Base-by-base conservation (phyloP, 2,329 filamentous ascomycete species). In the Calonectria fujianensis region DNA sequence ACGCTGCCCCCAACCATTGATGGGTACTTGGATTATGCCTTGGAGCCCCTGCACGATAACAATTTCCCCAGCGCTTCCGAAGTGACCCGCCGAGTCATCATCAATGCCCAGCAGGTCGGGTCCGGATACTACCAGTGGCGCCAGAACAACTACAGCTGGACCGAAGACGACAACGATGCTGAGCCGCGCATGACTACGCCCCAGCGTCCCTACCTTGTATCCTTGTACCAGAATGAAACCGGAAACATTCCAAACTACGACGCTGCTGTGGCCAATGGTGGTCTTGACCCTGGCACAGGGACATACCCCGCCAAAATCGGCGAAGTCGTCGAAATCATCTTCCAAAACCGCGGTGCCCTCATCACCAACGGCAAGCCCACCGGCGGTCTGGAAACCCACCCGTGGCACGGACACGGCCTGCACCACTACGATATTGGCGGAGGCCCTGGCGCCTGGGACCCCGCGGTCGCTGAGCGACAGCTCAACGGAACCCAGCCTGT, bases 341-440 rank as follows among this genome's bases (percentile, higher is more conserved):
- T 63, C 57, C 57, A 63, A 41, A 39, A 39, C 3, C 35, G 16
- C 24, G 57, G 57, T 4, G 57, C 57, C 2, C 24, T 39, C 14
- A 63, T 63, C 35, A 63, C 57, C 24, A 63, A 63, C 24, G 57
- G 57, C 2, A 63, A 63, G 14, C 1, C 57, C 27, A 39, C 57
- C 8, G 57, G 57, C 14, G 57, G 57, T 4, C n/a, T 63, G 57
- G 57, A 63, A 39, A 63, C 24, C 16, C 57, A 63, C 57, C 57
- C 57, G 3, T 63, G 57, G 57, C 57, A 63, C 24, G 57, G 57
- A 6, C 57, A 63, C 57, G 57, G 57, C 37, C 14, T 63, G 35
- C 57, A 63, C 14, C 57, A 63, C 35, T 63, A 63, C 37, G 57
- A 63, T 16, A 63, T 63, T 63, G 57, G 57, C 18, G 57, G 57